Evolutionary conservation across 306 rosid genomes (phyloP).

Genomic region (Oxytropis ochrocephala): DNA sequence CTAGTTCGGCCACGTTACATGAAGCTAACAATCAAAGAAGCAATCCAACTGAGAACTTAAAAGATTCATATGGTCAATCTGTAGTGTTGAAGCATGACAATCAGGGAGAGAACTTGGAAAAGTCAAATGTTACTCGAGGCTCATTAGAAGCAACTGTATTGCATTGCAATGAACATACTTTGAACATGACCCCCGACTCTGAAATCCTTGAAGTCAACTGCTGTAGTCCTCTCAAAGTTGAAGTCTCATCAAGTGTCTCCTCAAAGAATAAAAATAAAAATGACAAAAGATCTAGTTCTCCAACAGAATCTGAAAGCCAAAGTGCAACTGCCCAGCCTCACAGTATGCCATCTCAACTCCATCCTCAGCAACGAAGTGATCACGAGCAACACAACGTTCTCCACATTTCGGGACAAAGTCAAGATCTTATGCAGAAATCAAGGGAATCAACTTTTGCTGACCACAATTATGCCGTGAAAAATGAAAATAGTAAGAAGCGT

Average conservation of each 20-base stretch:
- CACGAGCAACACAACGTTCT: constrained; percentile 11
- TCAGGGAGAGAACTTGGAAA: constrained; percentile 28
- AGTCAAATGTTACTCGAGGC: constrained; percentile 28
- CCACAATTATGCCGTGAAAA: constrained; percentile 25
- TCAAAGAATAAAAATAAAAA: constrained; percentile 40
- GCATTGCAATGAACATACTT: constrained; percentile 25
- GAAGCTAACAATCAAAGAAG: constrained; percentile 26
- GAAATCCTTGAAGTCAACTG: constrained; percentile 35
- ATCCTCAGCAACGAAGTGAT: constrained; percentile 22
- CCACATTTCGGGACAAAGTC: constrained; percentile 27
- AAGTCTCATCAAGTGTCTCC: constrained; percentile 32
- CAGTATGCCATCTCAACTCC: constrained; percentile 16
- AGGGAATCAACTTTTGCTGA: constrained; percentile 30
- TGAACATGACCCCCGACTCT: constrained; percentile 31
- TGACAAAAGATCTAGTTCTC: constrained; percentile 35
- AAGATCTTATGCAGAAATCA: constrained; percentile 29
- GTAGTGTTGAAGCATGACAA: constrained; percentile 26
- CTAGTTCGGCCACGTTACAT: constrained; percentile 35
- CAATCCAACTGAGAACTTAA: constrained; percentile 27
- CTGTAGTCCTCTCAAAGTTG: constrained; percentile 36
- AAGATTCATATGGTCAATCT: constrained; percentile 17
- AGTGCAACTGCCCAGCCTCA: constrained; percentile 30
- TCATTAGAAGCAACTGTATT: constrained; percentile 32
- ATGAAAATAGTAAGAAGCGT: constrained; percentile 34
- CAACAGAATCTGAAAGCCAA: constrained; percentile 41